phyloP scores from a whole-genome alignment of 169 alveolate genomes.

The Sarcocystis neurona region DNA sequence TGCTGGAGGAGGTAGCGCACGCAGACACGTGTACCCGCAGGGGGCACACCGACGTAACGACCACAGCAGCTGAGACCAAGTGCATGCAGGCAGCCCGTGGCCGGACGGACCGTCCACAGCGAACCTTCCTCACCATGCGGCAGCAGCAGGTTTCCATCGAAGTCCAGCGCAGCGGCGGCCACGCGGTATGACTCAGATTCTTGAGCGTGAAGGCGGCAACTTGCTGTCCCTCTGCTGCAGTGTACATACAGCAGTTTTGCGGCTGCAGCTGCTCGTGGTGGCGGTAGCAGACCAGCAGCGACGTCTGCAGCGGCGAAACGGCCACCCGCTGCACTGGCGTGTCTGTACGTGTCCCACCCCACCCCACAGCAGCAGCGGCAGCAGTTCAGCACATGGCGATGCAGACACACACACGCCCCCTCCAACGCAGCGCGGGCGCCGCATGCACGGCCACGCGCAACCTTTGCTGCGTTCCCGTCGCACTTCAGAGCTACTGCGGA shows the following conservation, averaged over 20 bases:
- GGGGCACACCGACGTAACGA: no score
- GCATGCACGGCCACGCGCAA: no score
- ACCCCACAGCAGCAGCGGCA: neutral
- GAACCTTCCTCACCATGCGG: constrained; percentile 37
- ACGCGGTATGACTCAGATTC: neutral
- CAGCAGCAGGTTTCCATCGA: constrained; percentile 29
- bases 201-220: neutral
- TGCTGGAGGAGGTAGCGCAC: neutral
- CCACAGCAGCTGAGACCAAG: no score
- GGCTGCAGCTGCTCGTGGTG: neutral
- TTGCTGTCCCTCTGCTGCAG: neutral
- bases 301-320: neutral
- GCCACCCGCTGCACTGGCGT: neutral
- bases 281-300: neutral
- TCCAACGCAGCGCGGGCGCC: no score
- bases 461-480: no score
- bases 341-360: no score
- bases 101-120: neutral
- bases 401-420: neutral
- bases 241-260: neutral
- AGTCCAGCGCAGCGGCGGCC: constrained; percentile 57
- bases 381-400: neutral
- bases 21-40: neutral
- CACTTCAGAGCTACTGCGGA: no score
- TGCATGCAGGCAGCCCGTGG: no score